Evolutionary conservation across 1,284 basidiomycete species (phyloP).

Genomic region (Pseudozyma flocculosa): DNA sequence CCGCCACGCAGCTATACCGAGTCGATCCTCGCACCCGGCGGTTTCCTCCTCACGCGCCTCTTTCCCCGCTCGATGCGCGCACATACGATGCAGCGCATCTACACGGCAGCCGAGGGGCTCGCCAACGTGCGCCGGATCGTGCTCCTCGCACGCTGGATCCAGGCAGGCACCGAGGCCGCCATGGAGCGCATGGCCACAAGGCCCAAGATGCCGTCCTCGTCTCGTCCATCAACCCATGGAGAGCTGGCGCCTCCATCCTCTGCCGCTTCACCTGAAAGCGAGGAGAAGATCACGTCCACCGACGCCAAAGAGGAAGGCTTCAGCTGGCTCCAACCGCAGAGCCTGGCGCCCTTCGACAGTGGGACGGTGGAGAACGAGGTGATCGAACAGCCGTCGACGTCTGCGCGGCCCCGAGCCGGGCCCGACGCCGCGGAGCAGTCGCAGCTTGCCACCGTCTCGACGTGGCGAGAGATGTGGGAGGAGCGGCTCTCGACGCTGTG

Average conservation of each 20-base stretch:
- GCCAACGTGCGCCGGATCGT: constrained; percentile 31
- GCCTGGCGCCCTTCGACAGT: constrained; percentile 13
- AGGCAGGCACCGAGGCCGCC: constrained; percentile 15
- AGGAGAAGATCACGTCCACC: constrained; percentile 8
- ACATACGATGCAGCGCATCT: constrained; percentile 32
- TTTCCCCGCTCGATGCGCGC: constrained; percentile 17
- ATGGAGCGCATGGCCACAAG: constrained; percentile 12
- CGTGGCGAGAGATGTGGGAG: not conserved
- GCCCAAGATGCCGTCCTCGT: too few relatives aligned
- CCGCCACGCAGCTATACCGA: constrained; percentile 11
- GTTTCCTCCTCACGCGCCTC: constrained; percentile 9
- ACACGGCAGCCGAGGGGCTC: constrained; percentile 26
- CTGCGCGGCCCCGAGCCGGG: not conserved
- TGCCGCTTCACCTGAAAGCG: not conserved
- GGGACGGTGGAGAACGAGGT: not conserved
- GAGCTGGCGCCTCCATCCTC: too few relatives aligned
- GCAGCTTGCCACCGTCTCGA: not conserved
- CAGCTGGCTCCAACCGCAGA: constrained; percentile 17
- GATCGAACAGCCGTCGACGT: not conserved
- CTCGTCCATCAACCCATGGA: too few relatives aligned
- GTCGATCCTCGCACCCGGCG: constrained; percentile 15
- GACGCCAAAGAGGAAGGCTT: constrained; percentile 2
- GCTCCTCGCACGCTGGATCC: constrained; percentile 27
- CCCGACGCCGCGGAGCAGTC: not conserved
- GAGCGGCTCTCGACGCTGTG: constrained; percentile 2